Conservation (phyloP, 148 eudicot genomes). For the Camellia lanceoleosa region DNA sequence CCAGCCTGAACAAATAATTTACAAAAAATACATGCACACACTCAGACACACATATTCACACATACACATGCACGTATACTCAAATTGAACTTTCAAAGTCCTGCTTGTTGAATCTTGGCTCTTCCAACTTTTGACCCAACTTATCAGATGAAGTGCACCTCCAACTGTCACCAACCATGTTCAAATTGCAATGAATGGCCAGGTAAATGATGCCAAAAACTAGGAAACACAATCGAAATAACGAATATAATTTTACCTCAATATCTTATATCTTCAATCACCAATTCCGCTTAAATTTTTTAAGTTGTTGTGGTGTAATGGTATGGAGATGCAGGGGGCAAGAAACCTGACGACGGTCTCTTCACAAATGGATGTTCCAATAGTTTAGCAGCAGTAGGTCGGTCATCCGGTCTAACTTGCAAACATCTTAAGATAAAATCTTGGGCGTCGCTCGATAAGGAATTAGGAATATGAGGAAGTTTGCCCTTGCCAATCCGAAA, state of each 20-base stretch:
- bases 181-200: background rate
- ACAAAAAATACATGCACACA: background rate
- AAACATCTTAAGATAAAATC: slow-evolving; percentile 42
- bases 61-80: background rate
- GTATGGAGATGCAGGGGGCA: slow-evolving; percentile 39
- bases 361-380: slow-evolving; percentile 53
- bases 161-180: background rate
- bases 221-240: background rate
- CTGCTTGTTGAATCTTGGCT: background rate
- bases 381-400: slow-evolving; percentile 47
- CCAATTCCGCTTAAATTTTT: background rate
- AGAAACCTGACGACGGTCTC: slow-evolving; percentile 24
- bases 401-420: slow-evolving; percentile 42
- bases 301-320: slow-evolving; percentile 8
- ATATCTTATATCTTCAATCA: background rate
- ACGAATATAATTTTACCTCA: background rate
- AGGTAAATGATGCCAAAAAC: background rate
- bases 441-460: slow-evolving; percentile 38
- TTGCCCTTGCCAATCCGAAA: slow-evolving; percentile 42
- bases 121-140: background rate
- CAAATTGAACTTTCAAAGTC: background rate
- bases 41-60: background rate
- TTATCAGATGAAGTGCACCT: background rate
- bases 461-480: slow-evolving; percentile 34
- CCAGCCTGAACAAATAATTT: background rate